Percentiles rank a stretch among this genome's conserved stretches.
Conservation (phyloP, 148 eudicot species). For the Cornus kousa region DNA sequence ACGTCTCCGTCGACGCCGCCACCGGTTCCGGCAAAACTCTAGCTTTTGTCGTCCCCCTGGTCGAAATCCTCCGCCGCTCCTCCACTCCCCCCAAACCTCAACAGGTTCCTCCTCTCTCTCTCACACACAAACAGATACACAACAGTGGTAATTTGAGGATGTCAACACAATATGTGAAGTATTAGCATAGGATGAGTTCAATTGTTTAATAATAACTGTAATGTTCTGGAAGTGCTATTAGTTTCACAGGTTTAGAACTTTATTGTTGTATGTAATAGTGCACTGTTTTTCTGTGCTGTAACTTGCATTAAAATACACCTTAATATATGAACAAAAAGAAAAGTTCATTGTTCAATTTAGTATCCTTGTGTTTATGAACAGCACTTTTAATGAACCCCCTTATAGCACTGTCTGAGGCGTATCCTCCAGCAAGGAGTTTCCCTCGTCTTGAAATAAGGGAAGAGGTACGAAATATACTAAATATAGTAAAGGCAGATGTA, state of each 20-base stretch:
- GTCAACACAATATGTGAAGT: background rate
- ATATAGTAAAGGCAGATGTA: too few species aligned
- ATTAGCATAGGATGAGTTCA: background rate
- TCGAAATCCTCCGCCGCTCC: constrained; percentile 71
- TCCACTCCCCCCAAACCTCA: constrained; percentile 54
- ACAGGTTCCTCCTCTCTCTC: constrained; percentile 38
- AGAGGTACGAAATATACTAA: too few species aligned
- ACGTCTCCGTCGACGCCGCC: constrained; percentile 96
- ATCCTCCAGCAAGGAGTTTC: too few species aligned
- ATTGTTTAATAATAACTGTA: too few species aligned
- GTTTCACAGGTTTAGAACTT: background rate
- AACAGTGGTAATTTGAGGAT: background rate
- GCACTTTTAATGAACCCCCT: too few species aligned
- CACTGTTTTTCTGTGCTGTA: background rate
- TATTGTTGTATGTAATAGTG: background rate
- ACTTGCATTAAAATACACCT: too few species aligned
- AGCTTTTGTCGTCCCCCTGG: constrained; percentile 74
- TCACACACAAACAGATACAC: background rate
- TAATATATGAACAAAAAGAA: too few species aligned
- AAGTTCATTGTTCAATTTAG: too few species aligned
- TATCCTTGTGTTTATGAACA: too few species aligned
- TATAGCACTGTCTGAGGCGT: too few species aligned
- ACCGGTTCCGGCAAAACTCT: constrained; percentile 97
- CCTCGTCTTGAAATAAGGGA: too few species aligned
- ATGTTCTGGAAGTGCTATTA: background rate